Percentiles rank a stretch among this genome's conserved stretches.
phyloP scores from a whole-genome alignment of 169 alveolate species.

The Eimeria acervulina region DNA sequence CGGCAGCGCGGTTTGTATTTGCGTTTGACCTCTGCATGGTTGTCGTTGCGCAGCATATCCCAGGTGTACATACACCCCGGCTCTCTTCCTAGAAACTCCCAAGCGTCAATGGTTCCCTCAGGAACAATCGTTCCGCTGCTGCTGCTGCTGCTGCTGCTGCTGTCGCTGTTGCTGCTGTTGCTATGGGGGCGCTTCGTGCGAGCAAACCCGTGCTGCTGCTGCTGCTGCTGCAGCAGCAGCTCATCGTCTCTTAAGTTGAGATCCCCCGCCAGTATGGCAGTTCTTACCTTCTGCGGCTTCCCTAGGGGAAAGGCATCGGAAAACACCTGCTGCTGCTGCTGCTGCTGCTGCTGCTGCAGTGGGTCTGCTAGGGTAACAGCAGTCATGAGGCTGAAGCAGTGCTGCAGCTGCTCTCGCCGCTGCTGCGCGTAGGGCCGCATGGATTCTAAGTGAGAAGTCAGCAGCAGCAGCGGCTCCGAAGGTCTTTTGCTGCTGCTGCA shows the following conservation, averaged over 20 bases:
- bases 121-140: not conserved
- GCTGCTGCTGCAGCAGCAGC: constrained; percentile 60
- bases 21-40: constrained; percentile 53
- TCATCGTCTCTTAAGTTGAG: constrained; percentile 74
- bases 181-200: no score
- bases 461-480: constrained; percentile 67
- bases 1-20: constrained; percentile 13
- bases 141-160: constrained; percentile 26
- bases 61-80: constrained; percentile 75
- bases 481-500: constrained; percentile 76
- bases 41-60: constrained; percentile 79
- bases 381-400: constrained; percentile 41
- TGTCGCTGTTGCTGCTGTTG: not conserved
- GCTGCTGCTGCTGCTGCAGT: constrained; percentile 50
- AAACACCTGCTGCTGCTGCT: constrained; percentile 25
- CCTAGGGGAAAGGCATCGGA: constrained; percentile 13
- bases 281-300: constrained; percentile 27
- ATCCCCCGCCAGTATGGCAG: constrained; percentile 80
- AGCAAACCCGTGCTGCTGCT: not conserved
- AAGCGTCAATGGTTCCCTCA: not conserved
- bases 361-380: constrained; percentile 44
- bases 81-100: constrained; percentile 78
- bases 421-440: not conserved
- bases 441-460: constrained; percentile 81
- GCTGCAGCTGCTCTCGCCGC: constrained; percentile 41